phyloP scores from a whole-genome alignment of 2,329 filamentous ascomycete genomes.

The Elsinoe batatas region DNA sequence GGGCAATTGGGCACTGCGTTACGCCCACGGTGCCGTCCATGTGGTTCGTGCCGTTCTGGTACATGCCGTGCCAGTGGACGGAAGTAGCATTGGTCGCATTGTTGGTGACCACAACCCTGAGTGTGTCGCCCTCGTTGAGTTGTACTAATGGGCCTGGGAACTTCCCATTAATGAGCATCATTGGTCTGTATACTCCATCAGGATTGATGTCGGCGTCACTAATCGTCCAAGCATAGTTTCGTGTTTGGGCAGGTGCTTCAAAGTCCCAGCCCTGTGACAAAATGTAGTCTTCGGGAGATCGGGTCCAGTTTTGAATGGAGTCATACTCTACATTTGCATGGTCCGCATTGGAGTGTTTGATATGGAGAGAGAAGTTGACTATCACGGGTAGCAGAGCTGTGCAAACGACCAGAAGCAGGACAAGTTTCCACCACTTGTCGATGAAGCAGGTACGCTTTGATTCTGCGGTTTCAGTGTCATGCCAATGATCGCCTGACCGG shows the following conservation, averaged over 20 bases:
- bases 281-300: conserved; percentile 41
- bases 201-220: conserved; percentile 49
- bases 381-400: conserved; percentile 13
- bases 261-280: conserved; percentile 50
- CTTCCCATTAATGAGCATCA: conserved; percentile 33
- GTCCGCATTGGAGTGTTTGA: background rate
- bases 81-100: conserved; percentile 47
- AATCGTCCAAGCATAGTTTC: conserved; percentile 54
- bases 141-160: conserved; percentile 33
- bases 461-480: conserved; percentile 5
- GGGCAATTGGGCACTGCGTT: conserved; percentile 54
- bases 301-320: background rate
- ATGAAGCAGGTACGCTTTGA: background rate
- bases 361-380: conserved; percentile 11
- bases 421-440: conserved; percentile 15
- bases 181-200: conserved; percentile 40
- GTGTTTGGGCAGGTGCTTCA: conserved; percentile 37
- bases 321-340: background rate
- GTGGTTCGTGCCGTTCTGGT: conserved; percentile 55
- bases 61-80: conserved; percentile 61
- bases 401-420: conserved; percentile 12
- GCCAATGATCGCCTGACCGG: background rate
- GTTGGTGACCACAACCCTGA: conserved; percentile 58
- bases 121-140: conserved; percentile 52
- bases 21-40: conserved; percentile 58